Percentiles rank a stretch among this genome's conserved stretches.
Evolutionary conservation across 2,329 filamentous ascomycete genomes (phyloP).

Genomic region (Trichophaea hybrida): DNA sequence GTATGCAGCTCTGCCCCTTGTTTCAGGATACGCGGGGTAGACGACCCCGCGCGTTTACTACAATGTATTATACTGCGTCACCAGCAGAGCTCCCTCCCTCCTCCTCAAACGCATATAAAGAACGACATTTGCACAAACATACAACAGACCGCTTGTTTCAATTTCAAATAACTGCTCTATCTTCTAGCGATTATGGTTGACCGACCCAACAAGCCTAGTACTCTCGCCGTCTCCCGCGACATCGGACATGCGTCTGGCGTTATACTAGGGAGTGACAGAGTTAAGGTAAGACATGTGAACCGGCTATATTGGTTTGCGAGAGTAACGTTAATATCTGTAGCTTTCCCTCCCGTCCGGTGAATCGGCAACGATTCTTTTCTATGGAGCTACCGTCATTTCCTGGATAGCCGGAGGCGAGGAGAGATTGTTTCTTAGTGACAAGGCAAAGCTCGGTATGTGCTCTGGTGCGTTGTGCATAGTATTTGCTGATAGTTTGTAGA

Average conservation of each 20-base stretch:
- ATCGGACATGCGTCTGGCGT: constrained; percentile 8
- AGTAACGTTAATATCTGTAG: constrained; percentile 1
- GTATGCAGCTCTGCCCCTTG: no score
- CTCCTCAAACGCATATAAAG: no score
- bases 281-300: constrained; percentile 11
- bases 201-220: constrained; percentile 18
- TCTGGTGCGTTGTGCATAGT: background rate
- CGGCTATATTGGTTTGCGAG: background rate
- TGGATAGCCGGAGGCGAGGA: constrained; percentile 70
- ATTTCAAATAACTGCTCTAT: background rate
- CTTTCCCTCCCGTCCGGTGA: constrained; percentile 43
- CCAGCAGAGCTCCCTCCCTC: no score
- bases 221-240: constrained; percentile 6
- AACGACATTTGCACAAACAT: no score
- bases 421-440: constrained; percentile 74
- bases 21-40: no score
- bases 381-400: constrained; percentile 79
- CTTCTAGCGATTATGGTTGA: constrained; percentile 14
- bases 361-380: constrained; percentile 71
- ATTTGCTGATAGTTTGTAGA: constrained; percentile 35
- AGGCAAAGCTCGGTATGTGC: constrained; percentile 44
- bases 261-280: constrained; percentile 8
- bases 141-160: no score
- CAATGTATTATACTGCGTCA: no score
- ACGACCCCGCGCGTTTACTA: no score